Base-by-base conservation (phyloP, 805 yeast genomes). In the Candida tallmaniae region DNA sequence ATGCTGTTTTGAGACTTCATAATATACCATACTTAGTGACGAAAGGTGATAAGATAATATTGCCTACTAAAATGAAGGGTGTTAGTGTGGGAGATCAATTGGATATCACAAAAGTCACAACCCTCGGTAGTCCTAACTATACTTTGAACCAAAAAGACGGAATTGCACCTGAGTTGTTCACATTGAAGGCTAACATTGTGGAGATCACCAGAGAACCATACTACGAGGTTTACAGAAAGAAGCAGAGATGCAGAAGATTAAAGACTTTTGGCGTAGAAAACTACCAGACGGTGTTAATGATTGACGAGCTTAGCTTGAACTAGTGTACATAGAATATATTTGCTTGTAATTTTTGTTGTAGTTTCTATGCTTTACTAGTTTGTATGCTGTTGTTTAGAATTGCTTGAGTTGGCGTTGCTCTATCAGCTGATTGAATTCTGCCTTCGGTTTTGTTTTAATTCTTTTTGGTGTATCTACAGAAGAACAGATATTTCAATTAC, bases 11-110 rank as follows among this genome's bases (percentile, higher is more conserved):
- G 45, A 78, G 76, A 47, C 74, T 93, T 24, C 93, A 87, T 64
- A 77, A 81, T 58, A 78, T 87, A 59, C 86, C 93, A 27, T 88
- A 85, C 52, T 66, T 93, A 41, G 93, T 93, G 12, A 88, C 97
- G 17, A 76, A 80, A 46, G 99, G 99, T 15, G 99, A 93, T 58
- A 74, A 70, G 45, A 74, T 93, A 34, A 73, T 78, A 16, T 60
- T 93, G 25, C 96, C 97, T 3, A 89, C 76, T 59, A 74, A 78
- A 44, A 54, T 93, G 67, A 81, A 78, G 48, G 74, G 77, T 35
- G 93, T 82, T 8, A 70, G 78, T 34, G 80, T 90, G 4, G 98
- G 99, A 13, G 96, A 89, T 57, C 68, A 69, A n/a, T 65, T 93
- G 33, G 62, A 70, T 31, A 72, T 93, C 53, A 77, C 75, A 42